phyloP scores from a whole-genome alignment of 2,329 filamentous ascomycete species.

The Fusarium compactum region DNA sequence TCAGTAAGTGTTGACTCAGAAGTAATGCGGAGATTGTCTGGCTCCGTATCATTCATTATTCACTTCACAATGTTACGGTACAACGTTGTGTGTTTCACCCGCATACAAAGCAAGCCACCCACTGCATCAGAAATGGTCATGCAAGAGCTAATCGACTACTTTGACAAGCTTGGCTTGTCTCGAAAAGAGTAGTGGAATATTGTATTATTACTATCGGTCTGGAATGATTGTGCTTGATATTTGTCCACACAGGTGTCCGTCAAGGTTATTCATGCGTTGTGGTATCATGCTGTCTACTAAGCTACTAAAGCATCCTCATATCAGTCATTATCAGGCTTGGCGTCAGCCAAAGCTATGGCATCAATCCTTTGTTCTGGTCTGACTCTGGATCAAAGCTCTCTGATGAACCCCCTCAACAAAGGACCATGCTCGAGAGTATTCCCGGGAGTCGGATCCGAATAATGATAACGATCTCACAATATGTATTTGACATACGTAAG shows the following conservation, averaged over 20 bases:
- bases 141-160: conserved; percentile 14
- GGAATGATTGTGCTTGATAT: not conserved
- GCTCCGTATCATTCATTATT: conserved; percentile 1
- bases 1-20: conserved; percentile 10
- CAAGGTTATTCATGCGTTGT: conserved; percentile 22
- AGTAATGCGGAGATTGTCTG: conserved; percentile 8
- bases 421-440: conserved; percentile 15
- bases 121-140: conserved; percentile 38
- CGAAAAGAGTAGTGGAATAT: not conserved
- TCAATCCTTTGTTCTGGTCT: conserved; percentile 8
- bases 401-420: conserved; percentile 26
- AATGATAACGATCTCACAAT: not conserved
- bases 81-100: conserved; percentile 37
- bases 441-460: conserved; percentile 31
- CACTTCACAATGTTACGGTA: conserved; percentile 26
- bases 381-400: conserved; percentile 3
- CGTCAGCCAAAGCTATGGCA: not conserved
- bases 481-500: not conserved
- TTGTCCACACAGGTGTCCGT: conserved; percentile 16
- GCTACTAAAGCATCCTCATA: conserved; percentile 11
- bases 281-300: not conserved
- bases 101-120: conserved; percentile 37
- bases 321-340: conserved; percentile 16
- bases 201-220: conserved; percentile 6
- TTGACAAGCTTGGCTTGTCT: conserved; percentile 15